Percentiles rank a stretch among this genome's conserved stretches.
phyloP scores from a whole-genome alignment of 495 filamentous ascomycete species.

The Daldinia grandis region DNA sequence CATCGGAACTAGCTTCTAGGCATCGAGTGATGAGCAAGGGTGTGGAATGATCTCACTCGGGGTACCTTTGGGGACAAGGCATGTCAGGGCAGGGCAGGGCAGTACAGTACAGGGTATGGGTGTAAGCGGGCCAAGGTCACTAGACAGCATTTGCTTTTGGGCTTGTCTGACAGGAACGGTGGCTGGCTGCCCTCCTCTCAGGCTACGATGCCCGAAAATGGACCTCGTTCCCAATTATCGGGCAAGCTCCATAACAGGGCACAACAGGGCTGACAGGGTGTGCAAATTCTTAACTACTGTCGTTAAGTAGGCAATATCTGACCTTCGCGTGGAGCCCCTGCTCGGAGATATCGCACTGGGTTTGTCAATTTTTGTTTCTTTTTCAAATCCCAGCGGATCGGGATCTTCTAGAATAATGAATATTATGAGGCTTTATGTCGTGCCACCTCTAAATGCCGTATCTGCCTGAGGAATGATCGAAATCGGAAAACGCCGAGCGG shows the following conservation, averaged over 20 bases:
- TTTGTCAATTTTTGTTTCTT: conserved; percentile 22
- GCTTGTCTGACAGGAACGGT: conserved; percentile 37
- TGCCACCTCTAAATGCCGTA: conserved; percentile 8
- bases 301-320: conserved; percentile 29
- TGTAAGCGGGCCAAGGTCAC: conserved; percentile 33
- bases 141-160: conserved; percentile 36
- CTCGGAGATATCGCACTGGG: conserved; percentile 36
- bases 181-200: conserved; percentile 34
- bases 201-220: conserved; percentile 24
- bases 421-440: conserved; percentile 30
- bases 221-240: conserved; percentile 17
- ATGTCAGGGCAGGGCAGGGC: neutral
- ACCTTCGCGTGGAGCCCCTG: conserved; percentile 44
- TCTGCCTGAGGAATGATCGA: conserved; percentile 8
- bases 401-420: conserved; percentile 40
- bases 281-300: conserved; percentile 17
- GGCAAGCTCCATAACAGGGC: conserved; percentile 36
- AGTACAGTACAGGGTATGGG: neutral
- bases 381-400: conserved; percentile 24
- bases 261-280: conserved; percentile 38
- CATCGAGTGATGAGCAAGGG: conserved; percentile 10
- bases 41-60: conserved; percentile 29
- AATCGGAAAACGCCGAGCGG: conserved; percentile 24
- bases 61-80: conserved; percentile 1
- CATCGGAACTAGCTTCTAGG: conserved; percentile 20